A percentile compares a stretch with the other conserved stretches of the same genome.
Conservation (phyloP, 179 eudicot species). For the Beta corolliflora region DNA sequence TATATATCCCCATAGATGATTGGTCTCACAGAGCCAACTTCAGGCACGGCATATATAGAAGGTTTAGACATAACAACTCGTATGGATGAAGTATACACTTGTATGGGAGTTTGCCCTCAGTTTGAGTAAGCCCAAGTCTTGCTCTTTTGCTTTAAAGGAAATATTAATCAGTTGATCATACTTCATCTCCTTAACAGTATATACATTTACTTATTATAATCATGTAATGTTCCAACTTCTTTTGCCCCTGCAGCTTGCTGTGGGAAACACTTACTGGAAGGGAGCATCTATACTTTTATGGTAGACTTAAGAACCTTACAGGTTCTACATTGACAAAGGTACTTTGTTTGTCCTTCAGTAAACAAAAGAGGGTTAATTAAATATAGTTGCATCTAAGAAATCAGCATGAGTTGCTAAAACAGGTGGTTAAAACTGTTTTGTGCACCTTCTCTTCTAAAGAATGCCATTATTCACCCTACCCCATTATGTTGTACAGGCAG, state of each 20-base stretch:
- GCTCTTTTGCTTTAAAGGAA: neutral
- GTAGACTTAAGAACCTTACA: conserved; percentile 75
- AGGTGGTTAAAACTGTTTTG: neutral
- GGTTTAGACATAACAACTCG: conserved; percentile 56
- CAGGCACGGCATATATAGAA: conserved; percentile 70
- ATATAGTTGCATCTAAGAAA: neutral
- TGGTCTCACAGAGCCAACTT: conserved; percentile 72
- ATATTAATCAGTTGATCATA: neutral
- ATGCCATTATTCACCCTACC: neutral
- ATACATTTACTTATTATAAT: neutral
- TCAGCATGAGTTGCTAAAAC: neutral
- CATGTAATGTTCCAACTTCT: neutral
- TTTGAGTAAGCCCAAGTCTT: conserved; percentile 56
- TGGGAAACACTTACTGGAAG: conserved; percentile 80
- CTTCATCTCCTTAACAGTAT: neutral
- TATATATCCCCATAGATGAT: conserved; percentile 52
- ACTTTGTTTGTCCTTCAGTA: conserved; percentile 2
- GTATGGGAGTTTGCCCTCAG: conserved; percentile 90
- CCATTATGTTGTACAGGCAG: conserved; percentile 44
- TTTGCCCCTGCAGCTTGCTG: conserved; percentile 48
- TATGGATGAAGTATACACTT: conserved; percentile 67
- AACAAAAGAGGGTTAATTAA: neutral
- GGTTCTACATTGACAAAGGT: conserved; percentile 57
- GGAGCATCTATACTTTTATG: conserved; percentile 79
- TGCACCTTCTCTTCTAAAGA: neutral